Conservation (phyloP, 768 basidiomycete genomes). For the Grammothele lineata region DNA sequence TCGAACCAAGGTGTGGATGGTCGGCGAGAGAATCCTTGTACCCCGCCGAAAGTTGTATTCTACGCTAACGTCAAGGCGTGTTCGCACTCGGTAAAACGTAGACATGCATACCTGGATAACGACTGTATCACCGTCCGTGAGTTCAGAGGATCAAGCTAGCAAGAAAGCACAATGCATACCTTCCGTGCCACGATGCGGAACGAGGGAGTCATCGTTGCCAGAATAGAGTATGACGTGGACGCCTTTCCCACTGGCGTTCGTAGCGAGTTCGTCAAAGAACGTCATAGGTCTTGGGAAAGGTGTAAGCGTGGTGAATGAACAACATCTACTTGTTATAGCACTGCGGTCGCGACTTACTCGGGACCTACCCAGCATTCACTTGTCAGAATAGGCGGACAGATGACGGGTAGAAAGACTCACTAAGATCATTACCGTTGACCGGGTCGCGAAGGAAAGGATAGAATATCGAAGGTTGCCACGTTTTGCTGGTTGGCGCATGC, state of each 20-base stretch:
- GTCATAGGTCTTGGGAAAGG: conserved; percentile 45
- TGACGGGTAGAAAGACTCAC: background rate
- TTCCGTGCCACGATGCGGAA: conserved; percentile 61
- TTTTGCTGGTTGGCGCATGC: conserved; percentile 61
- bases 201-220: conserved; percentile 64
- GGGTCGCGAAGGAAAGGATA: conserved; percentile 25
- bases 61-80: conserved; percentile 20
- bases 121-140: background rate
- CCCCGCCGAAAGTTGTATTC: conserved; percentile 79
- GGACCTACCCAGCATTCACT: too few relatives aligned
- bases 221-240: conserved; percentile 58
- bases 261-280: conserved; percentile 59
- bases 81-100: background rate
- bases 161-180: conserved; percentile 30
- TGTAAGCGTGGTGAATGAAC: too few relatives aligned
- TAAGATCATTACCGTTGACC: background rate
- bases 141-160: too few relatives aligned
- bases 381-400: conserved; percentile 5
- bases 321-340: background rate
- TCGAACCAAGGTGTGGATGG: conserved; percentile 68
- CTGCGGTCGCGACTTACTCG: conserved; percentile 24
- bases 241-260: conserved; percentile 50
- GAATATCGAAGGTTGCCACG: conserved; percentile 33
- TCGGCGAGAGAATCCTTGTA: conserved; percentile 65
- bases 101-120: conserved; percentile 44